Base-by-base conservation (phyloP, 495 filamentous ascomycete species). In the Penicillium diatomitis region DNA sequence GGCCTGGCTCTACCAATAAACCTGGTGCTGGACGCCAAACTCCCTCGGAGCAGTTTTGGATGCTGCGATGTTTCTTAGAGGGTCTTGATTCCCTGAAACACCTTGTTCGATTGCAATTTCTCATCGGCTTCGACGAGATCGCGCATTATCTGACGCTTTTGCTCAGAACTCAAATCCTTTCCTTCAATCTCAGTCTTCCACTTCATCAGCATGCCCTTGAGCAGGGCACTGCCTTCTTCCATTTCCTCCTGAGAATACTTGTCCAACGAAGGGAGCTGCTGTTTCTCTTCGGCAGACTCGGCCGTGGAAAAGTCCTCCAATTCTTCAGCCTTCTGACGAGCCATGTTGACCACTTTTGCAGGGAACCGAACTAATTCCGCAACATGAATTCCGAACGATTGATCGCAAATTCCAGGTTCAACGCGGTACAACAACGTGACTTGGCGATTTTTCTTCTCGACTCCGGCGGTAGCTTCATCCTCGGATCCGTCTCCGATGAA, bases 291-390 rank as follows among this genome's bases (percentile, higher is more conserved):
- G 82, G 78, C 58, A 87, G 84, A 83, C 49, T 65, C 60, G 0
- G 71, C 66, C 45, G 82, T 82, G 0, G 87, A 86, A 57, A 98
- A 98, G 64, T 98, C 92, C 66, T 99, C 92, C 11, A 99, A 75
- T 74, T 99, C 92, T 64, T 96, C 92, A 2, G 92, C 92, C 69
- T 97, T 97, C 51, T 92, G 81, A 70, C 94, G 95, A 29, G 92
- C 92, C 92, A 97, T 99, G 57, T 89, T 89, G 46, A 99, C 86
- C 4, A 99, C 92, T 68, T 97, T 99, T 46, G 86, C 81, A 3
- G 92, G 92, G 74, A 99, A 99, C n/a, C 90, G 80, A 6, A 99
- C 92, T 1, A 99, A 80, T 70, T 99, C 92, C 7, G 92, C 92
- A 8, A 99, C 92, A 65, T 98, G 92, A 62, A 98, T 98, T 56